Percentiles rank a stretch among this genome's conserved stretches.
Conservation (phyloP, 257 asterid genomes). For the Avicennia marina region DNA sequence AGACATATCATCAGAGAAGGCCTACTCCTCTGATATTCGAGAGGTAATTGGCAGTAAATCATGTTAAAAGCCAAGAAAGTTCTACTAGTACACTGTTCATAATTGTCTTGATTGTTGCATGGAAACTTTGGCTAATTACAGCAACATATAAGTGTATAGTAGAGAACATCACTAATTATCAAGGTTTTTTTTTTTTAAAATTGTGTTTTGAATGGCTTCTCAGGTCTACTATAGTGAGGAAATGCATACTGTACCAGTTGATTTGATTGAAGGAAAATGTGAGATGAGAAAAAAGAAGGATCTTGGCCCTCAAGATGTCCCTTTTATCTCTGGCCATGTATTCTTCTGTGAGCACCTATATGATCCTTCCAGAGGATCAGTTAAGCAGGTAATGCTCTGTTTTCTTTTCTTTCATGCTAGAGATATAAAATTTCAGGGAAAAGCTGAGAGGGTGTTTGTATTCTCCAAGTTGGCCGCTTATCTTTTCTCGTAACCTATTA, state of each 20-base stretch:
- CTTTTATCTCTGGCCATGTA: constrained; percentile 57
- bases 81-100: no score
- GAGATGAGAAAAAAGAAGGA: constrained; percentile 79
- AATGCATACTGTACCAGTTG: constrained; percentile 49
- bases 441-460: background rate
- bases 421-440: background rate
- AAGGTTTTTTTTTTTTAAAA: constrained; percentile 4
- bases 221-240: constrained; percentile 91
- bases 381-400: constrained; percentile 56
- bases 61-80: no score
- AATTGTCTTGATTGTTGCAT: no score
- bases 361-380: constrained; percentile 77
- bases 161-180: no score
- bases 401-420: background rate
- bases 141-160: no score
- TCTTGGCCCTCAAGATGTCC: constrained; percentile 62
- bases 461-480: constrained; percentile 5
- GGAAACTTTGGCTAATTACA: no score
- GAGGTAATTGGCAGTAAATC: constrained; percentile 73
- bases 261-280: constrained; percentile 72
- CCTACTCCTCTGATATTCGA: constrained; percentile 77
- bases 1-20: constrained; percentile 74
- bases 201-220: constrained; percentile 24
- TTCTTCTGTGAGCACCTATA: constrained; percentile 81
- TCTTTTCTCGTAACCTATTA: background rate